These are phyloP conservation scores for Hortiboletus campestris DNA, from an alignment of 768 basidiomycete species.

Conservation along the genomic window DNA sequence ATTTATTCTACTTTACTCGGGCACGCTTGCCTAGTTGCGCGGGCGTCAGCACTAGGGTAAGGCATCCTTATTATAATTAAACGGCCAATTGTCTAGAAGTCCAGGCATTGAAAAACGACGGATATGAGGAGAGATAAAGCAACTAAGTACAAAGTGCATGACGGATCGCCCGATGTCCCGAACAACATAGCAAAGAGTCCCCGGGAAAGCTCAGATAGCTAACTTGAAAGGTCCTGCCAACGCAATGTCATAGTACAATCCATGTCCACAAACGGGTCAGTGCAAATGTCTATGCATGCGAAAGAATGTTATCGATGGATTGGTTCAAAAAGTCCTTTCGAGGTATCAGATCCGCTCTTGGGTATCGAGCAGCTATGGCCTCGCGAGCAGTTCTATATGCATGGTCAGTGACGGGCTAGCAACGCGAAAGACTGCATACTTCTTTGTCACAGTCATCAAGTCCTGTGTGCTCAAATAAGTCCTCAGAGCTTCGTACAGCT, in stretches of 20 bases:
- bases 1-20: constrained; percentile 2
- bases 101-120: neutral
- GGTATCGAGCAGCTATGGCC: constrained; percentile 60
- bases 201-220: neutral
- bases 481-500: constrained; percentile 53
- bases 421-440: constrained; percentile 37
- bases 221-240: constrained; percentile 5
- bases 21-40: neutral
- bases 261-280: constrained; percentile 3
- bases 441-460: constrained; percentile 71
- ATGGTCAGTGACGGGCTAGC: constrained; percentile 4
- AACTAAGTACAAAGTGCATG: constrained; percentile 4
- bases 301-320: constrained; percentile 64
- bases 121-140: constrained; percentile 5
- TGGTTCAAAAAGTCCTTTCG: constrained; percentile 66
- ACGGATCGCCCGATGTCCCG: constrained; percentile 2
- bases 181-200: constrained; percentile 8
- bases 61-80: constrained; percentile 5
- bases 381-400: constrained; percentile 55
- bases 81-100: neutral
- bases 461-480: constrained; percentile 63
- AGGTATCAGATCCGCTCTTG: constrained; percentile 57
- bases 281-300: constrained; percentile 41
- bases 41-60: neutral
- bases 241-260: neutral